A percentile compares a stretch with the other conserved stretches of the same genome.
These are phyloP conservation scores for Candida nitratophila DNA, from an alignment of 805 yeast species.

Conservation along the genomic window DNA sequence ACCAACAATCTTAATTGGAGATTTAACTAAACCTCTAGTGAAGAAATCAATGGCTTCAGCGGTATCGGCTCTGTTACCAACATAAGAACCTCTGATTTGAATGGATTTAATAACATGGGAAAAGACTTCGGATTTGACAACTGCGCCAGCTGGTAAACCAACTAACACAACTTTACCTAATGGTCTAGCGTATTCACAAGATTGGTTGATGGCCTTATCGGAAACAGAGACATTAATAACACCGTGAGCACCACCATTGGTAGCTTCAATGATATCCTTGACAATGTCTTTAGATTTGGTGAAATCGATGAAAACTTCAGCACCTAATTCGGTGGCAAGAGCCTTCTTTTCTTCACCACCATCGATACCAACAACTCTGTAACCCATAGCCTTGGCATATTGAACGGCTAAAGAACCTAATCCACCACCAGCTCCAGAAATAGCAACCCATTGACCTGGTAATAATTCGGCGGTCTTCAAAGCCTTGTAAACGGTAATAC, in stretches of 20 bases:
- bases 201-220: constrained; percentile 41
- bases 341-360: constrained; percentile 64
- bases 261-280: constrained; percentile 30
- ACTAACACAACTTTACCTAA: constrained; percentile 59
- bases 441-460: constrained; percentile 68
- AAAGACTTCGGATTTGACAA: constrained; percentile 63
- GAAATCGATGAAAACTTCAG: constrained; percentile 56
- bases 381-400: constrained; percentile 72
- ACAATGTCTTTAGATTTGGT: constrained; percentile 35
- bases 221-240: constrained; percentile 60
- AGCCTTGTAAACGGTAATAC: constrained; percentile 88
- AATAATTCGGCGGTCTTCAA: constrained; percentile 70
- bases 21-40: constrained; percentile 54
- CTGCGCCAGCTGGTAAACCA: constrained; percentile 76
- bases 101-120: constrained; percentile 66
- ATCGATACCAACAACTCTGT: constrained; percentile 63
- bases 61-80: constrained; percentile 85
- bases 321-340: constrained; percentile 49
- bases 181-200: constrained; percentile 53
- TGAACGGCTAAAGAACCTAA: constrained; percentile 71
- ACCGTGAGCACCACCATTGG: constrained; percentile 56
- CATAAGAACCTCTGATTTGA: constrained; percentile 74
- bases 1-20: constrained; percentile 68
- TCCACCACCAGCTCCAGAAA: constrained; percentile 82
- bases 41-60: constrained; percentile 71